Evolutionary conservation across 345 rosid genomes (phyloP).

Genomic region (Cardiospermum halicacabum): DNA sequence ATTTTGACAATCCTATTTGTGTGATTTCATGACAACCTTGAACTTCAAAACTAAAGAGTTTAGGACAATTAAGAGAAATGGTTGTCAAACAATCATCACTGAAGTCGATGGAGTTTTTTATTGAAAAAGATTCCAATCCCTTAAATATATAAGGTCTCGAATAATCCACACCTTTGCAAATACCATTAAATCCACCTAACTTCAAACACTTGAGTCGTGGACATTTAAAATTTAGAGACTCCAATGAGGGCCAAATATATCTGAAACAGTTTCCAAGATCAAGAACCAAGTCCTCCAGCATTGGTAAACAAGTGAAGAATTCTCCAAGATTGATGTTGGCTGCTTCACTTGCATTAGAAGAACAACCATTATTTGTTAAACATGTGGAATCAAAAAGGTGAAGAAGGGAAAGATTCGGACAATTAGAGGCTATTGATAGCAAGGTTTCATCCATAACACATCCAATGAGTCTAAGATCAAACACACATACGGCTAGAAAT

Average conservation of each 20-base stretch:
- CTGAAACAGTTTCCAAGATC: conserved; percentile 62
- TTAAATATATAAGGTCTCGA: conserved; percentile 65
- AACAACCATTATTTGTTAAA: conserved; percentile 25
- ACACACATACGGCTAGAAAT: conserved; percentile 60
- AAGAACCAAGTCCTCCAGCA: conserved; percentile 63
- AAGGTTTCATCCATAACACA: conserved; percentile 74
- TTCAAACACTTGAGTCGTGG: conserved; percentile 46
- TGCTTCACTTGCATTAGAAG: conserved; percentile 29
- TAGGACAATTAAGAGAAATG: conserved; percentile 70
- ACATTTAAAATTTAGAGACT: conserved; percentile 52
- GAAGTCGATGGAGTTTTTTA: conserved; percentile 61
- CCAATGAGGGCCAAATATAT: conserved; percentile 48
- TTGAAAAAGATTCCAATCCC: conserved; percentile 52
- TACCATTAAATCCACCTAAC: conserved; percentile 65
- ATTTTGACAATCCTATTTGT: conserved; percentile 52
- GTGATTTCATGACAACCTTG: conserved; percentile 79
- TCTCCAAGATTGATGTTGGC: conserved; percentile 34
- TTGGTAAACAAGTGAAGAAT: conserved; percentile 43
- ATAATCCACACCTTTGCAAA: conserved; percentile 56
- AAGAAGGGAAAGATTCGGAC: conserved; percentile 57
- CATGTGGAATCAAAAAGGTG: conserved; percentile 62
- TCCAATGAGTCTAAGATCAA: conserved; percentile 71
- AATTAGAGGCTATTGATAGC: conserved; percentile 54
- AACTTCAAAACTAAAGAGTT: conserved; percentile 60
- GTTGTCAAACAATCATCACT: conserved; percentile 72